phyloP scores from a whole-genome alignment of 2,329 filamentous ascomycete genomes.

The Penicillium sp. region DNA sequence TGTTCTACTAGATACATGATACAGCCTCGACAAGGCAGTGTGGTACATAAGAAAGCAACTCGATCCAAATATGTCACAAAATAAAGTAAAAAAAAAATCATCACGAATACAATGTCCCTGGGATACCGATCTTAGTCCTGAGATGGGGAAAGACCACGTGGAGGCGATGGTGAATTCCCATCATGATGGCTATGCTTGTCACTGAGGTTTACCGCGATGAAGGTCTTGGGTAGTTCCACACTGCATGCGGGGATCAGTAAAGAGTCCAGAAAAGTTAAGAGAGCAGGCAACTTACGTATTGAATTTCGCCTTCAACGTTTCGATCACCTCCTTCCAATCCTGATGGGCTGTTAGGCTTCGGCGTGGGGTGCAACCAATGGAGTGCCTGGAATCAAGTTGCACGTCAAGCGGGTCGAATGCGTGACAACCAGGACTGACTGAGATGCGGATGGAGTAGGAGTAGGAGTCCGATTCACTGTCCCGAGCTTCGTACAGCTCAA shows the following conservation, averaged over 20 bases:
- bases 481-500: conserved; percentile 94
- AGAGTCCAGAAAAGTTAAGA: conserved; percentile 5
- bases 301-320: conserved; percentile 91
- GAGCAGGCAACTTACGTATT: conserved; percentile 66
- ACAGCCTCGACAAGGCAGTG: not conserved
- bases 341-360: conserved; percentile 85
- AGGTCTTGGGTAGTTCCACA: conserved; percentile 51
- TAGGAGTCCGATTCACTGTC: conserved; percentile 74
- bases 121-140: not conserved
- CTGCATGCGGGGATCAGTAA: conserved; percentile 22
- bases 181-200: conserved; percentile 43
- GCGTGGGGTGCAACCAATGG: conserved; percentile 89
- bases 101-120: not conserved
- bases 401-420: conserved; percentile 95
- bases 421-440: conserved; percentile 91
- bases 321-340: conserved; percentile 96
- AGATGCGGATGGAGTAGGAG: conserved; percentile 94
- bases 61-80: not conserved
- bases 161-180: not conserved
- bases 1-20: not conserved
- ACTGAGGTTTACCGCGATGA: conserved; percentile 51
- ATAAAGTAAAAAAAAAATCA: not conserved
- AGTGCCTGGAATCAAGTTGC: conserved; percentile 92
- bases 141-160: not conserved
- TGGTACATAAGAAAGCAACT: not conserved